Percentiles rank a stretch among this genome's conserved stretches.
These are phyloP conservation scores for Ceratocystis lukuohia DNA, from an alignment of 2,329 filamentous ascomycete species.

Conservation along the genomic window DNA sequence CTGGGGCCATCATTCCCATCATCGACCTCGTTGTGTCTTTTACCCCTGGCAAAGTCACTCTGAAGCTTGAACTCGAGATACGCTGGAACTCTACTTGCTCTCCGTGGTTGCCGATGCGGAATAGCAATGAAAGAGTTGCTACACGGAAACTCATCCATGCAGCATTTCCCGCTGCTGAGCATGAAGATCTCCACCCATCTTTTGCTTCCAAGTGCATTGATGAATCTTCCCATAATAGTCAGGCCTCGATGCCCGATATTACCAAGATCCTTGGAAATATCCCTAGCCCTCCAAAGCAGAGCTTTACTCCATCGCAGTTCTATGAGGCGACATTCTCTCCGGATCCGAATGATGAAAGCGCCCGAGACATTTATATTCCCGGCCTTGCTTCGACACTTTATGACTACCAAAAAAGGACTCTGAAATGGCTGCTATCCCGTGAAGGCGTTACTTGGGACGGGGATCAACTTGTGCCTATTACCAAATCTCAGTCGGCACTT, in stretches of 20 bases:
- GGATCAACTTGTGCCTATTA: constrained; percentile 16
- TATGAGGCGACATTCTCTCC: constrained; percentile 49
- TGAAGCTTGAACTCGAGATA: constrained; percentile 28
- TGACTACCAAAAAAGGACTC: constrained; percentile 57
- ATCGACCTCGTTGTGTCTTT: background rate
- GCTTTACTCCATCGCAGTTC: constrained; percentile 41
- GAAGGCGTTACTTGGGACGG: constrained; percentile 45
- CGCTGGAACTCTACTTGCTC: constrained; percentile 33
- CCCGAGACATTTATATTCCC: constrained; percentile 30
- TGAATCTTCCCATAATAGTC: background rate
- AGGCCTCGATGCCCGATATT: background rate
- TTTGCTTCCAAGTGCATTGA: background rate
- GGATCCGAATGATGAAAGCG: constrained; percentile 26
- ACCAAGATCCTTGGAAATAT: constrained; percentile 26
- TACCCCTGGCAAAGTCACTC: background rate
- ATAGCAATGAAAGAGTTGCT: constrained; percentile 23
- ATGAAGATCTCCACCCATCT: background rate
- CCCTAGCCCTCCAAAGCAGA: constrained; percentile 19
- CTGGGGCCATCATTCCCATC: background rate
- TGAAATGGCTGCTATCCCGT: constrained; percentile 55
- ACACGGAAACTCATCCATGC: constrained; percentile 28
- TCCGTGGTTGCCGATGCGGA: constrained; percentile 25
- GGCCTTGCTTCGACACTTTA: constrained; percentile 42
- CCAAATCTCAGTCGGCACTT: background rate
- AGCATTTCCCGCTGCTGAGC: background rate